Percentiles rank a stretch among this genome's conserved stretches.
Evolutionary conservation across 257 asterid species (phyloP).

Genomic region (Ligustrum vulgare): DNA sequence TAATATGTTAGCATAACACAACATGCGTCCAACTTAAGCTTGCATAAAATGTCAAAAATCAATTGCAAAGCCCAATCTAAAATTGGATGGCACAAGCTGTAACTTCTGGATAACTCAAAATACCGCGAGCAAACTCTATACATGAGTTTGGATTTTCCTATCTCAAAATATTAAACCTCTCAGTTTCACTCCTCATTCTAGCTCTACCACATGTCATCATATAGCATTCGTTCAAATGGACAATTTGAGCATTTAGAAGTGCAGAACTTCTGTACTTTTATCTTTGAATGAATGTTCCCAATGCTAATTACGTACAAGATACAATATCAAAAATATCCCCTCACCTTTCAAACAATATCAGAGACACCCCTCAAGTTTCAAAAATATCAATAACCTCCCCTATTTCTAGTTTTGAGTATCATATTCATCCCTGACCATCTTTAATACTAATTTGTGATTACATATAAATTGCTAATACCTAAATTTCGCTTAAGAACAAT

Average conservation of each 20-base stretch:
- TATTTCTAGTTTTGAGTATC: no score
- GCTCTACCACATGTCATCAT: neutral
- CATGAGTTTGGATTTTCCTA: neutral
- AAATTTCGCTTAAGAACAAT: no score
- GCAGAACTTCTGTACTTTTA: neutral
- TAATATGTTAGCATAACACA: neutral
- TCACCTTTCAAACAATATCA: no score
- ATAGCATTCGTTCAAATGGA: neutral
- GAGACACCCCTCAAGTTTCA: no score
- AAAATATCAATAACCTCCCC: no score
- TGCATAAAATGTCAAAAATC: neutral
- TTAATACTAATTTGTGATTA: no score
- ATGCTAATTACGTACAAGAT: neutral
- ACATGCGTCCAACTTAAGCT: neutral
- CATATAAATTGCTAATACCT: no score
- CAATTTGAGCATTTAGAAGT: neutral
- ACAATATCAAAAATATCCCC: no score
- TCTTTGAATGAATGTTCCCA: neutral
- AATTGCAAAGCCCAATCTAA: conserved; percentile 1
- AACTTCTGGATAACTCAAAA: neutral
- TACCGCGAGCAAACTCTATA: neutral
- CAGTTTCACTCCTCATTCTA: neutral
- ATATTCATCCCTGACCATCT: no score
- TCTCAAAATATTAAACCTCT: neutral
- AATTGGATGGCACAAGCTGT: neutral